These are phyloP conservation scores for Acanthamoeba lenticulata DNA, from an alignment of 208 protist species.

Conservation along the genomic window DNA sequence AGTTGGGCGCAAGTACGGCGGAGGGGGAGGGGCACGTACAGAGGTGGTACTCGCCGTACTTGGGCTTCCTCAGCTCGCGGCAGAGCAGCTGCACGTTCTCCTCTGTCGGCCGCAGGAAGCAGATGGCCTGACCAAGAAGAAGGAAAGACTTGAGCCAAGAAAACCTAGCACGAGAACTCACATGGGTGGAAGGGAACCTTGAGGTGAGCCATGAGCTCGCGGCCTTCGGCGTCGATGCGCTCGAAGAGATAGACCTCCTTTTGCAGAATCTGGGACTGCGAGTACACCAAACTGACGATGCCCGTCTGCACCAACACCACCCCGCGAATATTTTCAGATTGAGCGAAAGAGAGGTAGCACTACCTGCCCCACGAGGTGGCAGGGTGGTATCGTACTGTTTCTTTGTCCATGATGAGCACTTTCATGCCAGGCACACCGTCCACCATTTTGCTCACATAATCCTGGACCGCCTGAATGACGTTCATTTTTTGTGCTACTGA, in stretches of 20 bases:
- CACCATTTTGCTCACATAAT: constrained; percentile 87
- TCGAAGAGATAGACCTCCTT: constrained; percentile 97
- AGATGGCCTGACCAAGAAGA: constrained; percentile 64
- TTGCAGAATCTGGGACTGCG: constrained; percentile 94
- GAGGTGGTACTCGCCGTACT: constrained; percentile 89
- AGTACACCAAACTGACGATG: constrained; percentile 94
- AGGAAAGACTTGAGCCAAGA: neutral
- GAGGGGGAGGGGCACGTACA: constrained; percentile 74
- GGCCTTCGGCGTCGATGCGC: constrained; percentile 86
- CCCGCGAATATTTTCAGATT: no score
- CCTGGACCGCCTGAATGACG: constrained; percentile 76
- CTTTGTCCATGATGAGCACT: constrained; percentile 95
- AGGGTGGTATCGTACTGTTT: constrained; percentile 82
- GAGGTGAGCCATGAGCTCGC: constrained; percentile 93
- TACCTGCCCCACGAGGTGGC: neutral
- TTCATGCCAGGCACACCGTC: constrained; percentile 90
- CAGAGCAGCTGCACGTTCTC: constrained; percentile 90
- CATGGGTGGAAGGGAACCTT: constrained; percentile 69
- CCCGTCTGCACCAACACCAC: constrained; percentile 85
- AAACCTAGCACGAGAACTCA: neutral
- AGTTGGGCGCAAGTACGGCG: neutral
- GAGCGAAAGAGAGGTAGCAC: neutral
- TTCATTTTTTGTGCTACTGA: constrained; percentile 72
- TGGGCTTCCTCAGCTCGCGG: constrained; percentile 91
- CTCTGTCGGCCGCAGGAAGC: constrained; percentile 90